Base-by-base conservation (phyloP, 108 stramenopile species). In the Cyclotella atomus region DNA sequence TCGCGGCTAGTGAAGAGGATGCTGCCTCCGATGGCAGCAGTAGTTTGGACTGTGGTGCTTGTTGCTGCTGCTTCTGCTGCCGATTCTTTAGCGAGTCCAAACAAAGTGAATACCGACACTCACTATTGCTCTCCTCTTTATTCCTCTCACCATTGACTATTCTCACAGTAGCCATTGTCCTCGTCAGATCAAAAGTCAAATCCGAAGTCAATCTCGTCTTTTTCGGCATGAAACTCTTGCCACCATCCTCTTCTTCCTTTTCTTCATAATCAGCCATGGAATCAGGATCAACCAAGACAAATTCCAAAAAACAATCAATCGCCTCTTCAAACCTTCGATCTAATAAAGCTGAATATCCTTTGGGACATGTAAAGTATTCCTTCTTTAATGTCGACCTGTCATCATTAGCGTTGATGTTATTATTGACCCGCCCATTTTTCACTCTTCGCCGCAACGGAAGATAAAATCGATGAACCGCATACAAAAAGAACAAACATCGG, bases 381-480 rank as follows among this genome's bases (percentile, higher is more conserved):
- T 12, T 44, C n/a, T 21, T 59, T 50, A 12, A 23, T 20, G 16
- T 17, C 41, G 43, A 14, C 30, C 0, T 32, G 6, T 1, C 49
- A 29, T 20, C 63, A 47, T 24, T 49, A 50, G n/a, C n/a, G n/a
- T n/a, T n/a, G n/a, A n/a, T n/a, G n/a, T n/a, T n/a, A 21, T 41
- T 32, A 23, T 17, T 34, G 46, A 65, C 49, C 23, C 44, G 20
- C 35, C 16, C 59, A n/a, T 0, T 24, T 32, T n/a, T 0, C 52
- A n/a, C 33, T 24, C 59, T 32, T 38, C 61, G 14, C 36, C 76
- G 60, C 61, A 59, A 49, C 1, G 76, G 76, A 67, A 86, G 57
- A 65, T 86, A 79, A 65, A 81, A 86, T 16, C 86, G 76, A 70
- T 87, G 81, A 16, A 82, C 66, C 34, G 86, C 81, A 74, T 87